Conservation (phyloP, 2,329 filamentous ascomycete genomes). For the Penicillium sp. region DNA sequence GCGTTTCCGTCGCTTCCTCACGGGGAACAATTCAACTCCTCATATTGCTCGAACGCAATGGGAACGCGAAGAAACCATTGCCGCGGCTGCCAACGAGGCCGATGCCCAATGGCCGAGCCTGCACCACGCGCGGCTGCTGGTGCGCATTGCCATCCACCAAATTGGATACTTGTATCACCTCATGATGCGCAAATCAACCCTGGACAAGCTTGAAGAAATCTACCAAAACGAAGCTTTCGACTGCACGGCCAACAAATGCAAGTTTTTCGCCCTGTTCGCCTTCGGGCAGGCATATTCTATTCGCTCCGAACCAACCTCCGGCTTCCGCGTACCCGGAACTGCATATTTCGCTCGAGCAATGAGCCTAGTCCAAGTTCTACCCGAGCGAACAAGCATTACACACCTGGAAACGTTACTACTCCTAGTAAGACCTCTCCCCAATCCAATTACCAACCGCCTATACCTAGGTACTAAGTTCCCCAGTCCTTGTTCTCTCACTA, state of each 20-base stretch:
- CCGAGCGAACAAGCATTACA: slow-evolving; percentile 45
- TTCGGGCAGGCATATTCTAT: slow-evolving; percentile 48
- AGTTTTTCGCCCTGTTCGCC: slow-evolving; percentile 47
- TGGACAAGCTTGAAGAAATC: slow-evolving; percentile 42
- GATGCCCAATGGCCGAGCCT: slow-evolving; percentile 37
- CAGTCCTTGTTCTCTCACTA: slow-evolving; percentile 39
- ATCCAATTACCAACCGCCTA: no score
- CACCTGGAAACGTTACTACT: slow-evolving; percentile 46
- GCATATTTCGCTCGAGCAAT: slow-evolving; percentile 46
- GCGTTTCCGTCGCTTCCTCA: slow-evolving; percentile 38
- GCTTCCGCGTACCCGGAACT: slow-evolving; percentile 43
- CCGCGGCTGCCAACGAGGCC: slow-evolving; percentile 26
- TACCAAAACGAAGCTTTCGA: slow-evolving; percentile 33
- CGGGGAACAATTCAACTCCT: slow-evolving; percentile 29
- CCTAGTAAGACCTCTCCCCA: slow-evolving; percentile 32
- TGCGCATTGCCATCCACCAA: slow-evolving; percentile 38
- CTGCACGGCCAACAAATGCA: slow-evolving; percentile 41
- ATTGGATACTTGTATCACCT: slow-evolving; percentile 39
- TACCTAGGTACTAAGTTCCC: not conserved
- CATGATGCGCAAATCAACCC: slow-evolving; percentile 37
- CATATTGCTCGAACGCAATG: slow-evolving; percentile 38
- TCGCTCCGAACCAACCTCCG: slow-evolving; percentile 32
- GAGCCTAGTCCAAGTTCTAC: slow-evolving; percentile 42
- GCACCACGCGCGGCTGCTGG: slow-evolving; percentile 36
- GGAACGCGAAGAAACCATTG: slow-evolving; percentile 32